phyloP scores from a whole-genome alignment of 306 rosid genomes.

The Macrotyloma uniflorum region DNA sequence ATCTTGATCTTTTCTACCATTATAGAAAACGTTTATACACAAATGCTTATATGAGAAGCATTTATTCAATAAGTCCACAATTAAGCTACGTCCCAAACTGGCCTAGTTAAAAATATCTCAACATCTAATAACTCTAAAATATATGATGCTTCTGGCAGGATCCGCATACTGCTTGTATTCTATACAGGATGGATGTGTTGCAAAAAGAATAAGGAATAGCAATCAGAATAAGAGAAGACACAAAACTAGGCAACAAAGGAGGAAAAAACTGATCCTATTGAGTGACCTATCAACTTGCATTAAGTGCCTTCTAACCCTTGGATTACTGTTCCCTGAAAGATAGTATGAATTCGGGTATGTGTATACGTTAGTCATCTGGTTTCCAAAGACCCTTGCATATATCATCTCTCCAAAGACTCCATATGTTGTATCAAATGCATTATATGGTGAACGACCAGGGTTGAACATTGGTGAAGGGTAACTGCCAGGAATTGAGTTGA shows the following conservation, averaged over 20 bases:
- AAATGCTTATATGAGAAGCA: background rate
- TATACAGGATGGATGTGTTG: slow-evolving; percentile 46
- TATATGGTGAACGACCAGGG: slow-evolving; percentile 45
- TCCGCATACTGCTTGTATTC: slow-evolving; percentile 22
- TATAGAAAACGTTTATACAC: background rate
- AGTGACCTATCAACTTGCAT: slow-evolving; percentile 76
- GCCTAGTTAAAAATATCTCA: slow-evolving; percentile 38
- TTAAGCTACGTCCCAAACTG: background rate
- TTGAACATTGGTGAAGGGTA: slow-evolving; percentile 42
- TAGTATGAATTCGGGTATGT: slow-evolving; percentile 64
- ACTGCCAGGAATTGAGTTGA: slow-evolving; percentile 36
- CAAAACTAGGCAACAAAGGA: slow-evolving; percentile 67
- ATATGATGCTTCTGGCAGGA: slow-evolving; percentile 32
- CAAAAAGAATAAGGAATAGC: slow-evolving; percentile 5
- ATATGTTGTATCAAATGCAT: slow-evolving; percentile 45
- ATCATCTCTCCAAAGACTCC: slow-evolving; percentile 74
- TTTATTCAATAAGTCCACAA: background rate
- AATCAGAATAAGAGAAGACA: slow-evolving; percentile 75
- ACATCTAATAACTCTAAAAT: slow-evolving; percentile 29
- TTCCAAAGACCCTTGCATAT: slow-evolving; percentile 75
- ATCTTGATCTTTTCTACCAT: background rate
- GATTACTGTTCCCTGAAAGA: slow-evolving; percentile 52
- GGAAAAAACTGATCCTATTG: slow-evolving; percentile 69
- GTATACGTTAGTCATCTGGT: slow-evolving; percentile 61
- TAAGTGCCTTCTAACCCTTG: slow-evolving; percentile 73